Base-by-base conservation (phyloP, 192 early-diverging fungal species). In the Entomortierella chlamydospora region DNA sequence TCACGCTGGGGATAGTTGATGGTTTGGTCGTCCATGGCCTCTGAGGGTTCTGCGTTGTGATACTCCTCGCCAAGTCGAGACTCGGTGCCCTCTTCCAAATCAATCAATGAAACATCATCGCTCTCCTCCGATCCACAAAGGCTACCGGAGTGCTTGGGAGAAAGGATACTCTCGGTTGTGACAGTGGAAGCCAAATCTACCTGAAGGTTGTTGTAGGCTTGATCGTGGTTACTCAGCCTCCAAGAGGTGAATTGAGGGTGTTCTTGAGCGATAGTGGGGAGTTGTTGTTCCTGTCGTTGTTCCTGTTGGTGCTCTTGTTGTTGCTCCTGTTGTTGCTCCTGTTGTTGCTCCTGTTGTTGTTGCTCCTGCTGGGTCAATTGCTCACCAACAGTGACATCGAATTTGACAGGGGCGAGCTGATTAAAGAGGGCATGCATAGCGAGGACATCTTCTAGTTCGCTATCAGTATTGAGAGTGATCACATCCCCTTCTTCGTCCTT, bases 71-170 rank as follows among this genome's bases (percentile, higher is more conserved):
- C 12, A 3, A 54, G 17, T 15, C 41, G 39, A 1, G 54, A 23
- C 22, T 63, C 70, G 15, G 28, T 61, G 17, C 43, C 64, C 10
- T 77, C 65, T n/a, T 68, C 59, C 39, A 77, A 30, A 25, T 77
- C 73, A 30, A 77, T 77, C 39, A 77, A 13, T 0, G 73, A 77
- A 4, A 77, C 73, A 63, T 77, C 73, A 13, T 77, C 73, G 22
- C 73, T 63, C 2, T 67, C 45, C 4, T 77, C 65, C 8, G 65
- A 77, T 13, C 45, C 54, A 50, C 42, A 68, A 20, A 54, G 57
- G 41, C 61, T 72, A 26, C 45, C 55, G 28, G 54, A 50, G 7
- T 50, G 55, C 18, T 50, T 26, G 22, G 4, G 33, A 20, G 9
- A 41, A 10, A 18, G 37, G 31, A 31, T 28, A n/a, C 41, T 53